Base-by-base conservation (phyloP, 73 alveolate species). In the Symbiodinium pilosum region DNA sequence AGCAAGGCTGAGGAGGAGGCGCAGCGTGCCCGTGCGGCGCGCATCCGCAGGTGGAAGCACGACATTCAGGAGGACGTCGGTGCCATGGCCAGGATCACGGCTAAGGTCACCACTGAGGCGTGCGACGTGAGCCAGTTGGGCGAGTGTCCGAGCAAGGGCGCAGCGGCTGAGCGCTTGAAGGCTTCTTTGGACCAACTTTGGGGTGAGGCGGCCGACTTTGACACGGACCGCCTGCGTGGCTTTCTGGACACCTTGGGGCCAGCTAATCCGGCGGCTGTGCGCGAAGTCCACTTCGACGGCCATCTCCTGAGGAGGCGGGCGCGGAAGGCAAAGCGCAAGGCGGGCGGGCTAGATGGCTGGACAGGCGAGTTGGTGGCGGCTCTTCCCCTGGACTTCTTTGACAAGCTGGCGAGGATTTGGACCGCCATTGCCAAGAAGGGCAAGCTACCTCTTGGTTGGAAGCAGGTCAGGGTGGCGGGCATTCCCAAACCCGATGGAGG, bases 291-390 rank as follows among this genome's bases (percentile, higher is more conserved):
- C 39, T 12, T 64, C 32, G 81, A 7, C 8, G 81, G 81, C 30
- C 81, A 12, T 20, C 9, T 1, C 12, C 81, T 64, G 5, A 4
- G 30, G 5, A 28, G 81, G 36, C 81, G 81, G 32, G 81, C 81
- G 4, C 81, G 81, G 32, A 34, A 28, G 9, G 16, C 81, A 28
- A 26, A 12, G 39, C 9, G 8, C 8, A 64, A 64, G 36, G 81
- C 81, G 9, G 81, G 81, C 36, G 81, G 81, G 30, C 81, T 64
- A 14, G 81, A 47, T 47, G 81, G 81, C 36, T 64, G 81, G 81
- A 64, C 36, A 14, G 81, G 81, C 81, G 36, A 8, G 9, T 26
- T 64, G 32, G 5, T 64, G 81, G 39, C 39, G 4, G 2, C 20
- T 18, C 81, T 64, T 4, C 81, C 81, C 36, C 36, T 64, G 81